phyloP scores from a whole-genome alignment of 2,329 filamentous ascomycete species.

The Rhexocercosporidium sp. region DNA sequence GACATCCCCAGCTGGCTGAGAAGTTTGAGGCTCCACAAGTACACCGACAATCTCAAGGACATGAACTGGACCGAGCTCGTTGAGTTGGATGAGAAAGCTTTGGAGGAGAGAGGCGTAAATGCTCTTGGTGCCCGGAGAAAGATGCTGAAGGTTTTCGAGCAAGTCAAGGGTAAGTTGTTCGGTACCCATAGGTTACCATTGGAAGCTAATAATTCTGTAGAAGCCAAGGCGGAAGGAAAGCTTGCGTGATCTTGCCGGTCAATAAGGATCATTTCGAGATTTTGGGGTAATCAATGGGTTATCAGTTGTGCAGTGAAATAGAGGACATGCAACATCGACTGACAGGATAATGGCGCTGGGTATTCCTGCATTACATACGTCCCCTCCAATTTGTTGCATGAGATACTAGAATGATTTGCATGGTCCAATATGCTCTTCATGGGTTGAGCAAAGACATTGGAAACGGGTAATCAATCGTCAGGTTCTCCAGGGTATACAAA shows the following conservation, averaged over 20 bases:
- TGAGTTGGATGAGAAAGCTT: constrained; percentile 87
- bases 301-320: constrained; percentile 2
- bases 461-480: constrained; percentile 12
- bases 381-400: constrained; percentile 20
- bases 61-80: constrained; percentile 95
- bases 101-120: constrained; percentile 93
- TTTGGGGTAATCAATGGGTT: constrained; percentile 4
- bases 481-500: constrained; percentile 13
- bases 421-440: constrained; percentile 14
- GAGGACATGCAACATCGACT: constrained; percentile 6
- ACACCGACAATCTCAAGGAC: constrained; percentile 97
- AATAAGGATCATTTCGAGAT: not conserved
- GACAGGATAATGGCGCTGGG: constrained; percentile 14
- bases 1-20: constrained; percentile 97
- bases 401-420: constrained; percentile 22
- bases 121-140: constrained; percentile 93
- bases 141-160: constrained; percentile 99
- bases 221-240: constrained; percentile 77
- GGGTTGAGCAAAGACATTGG: constrained; percentile 11
- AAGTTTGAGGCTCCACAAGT: constrained; percentile 95
- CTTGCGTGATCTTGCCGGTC: constrained; percentile 43
- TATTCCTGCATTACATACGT: constrained; percentile 12
- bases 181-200: not conserved
- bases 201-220: constrained; percentile 49
- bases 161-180: constrained; percentile 73